These are phyloP conservation scores for Colletotrichum sidae DNA, from an alignment of 2,329 filamentous ascomycete species.

Conservation along the genomic window DNA sequence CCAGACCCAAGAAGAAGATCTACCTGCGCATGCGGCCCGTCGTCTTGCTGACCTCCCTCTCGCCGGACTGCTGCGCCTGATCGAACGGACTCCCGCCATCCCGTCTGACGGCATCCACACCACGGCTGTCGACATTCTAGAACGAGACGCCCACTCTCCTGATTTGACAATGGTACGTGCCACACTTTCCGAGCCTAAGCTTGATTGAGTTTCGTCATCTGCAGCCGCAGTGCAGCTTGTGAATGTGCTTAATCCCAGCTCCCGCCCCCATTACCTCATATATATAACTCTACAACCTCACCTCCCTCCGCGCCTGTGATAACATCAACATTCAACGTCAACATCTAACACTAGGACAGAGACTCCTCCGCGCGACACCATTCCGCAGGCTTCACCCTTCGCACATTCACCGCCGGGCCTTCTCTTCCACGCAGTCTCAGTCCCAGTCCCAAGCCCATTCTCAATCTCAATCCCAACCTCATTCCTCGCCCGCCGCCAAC, in stretches of 20 bases:
- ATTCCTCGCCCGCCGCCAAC: slow-evolving; percentile 3
- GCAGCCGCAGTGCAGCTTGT: background rate
- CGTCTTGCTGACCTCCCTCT: background rate
- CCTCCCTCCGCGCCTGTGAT: background rate
- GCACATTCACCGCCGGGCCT: slow-evolving; percentile 24
- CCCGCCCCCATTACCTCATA: slow-evolving; percentile 15
- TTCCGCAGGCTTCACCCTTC: slow-evolving; percentile 10
- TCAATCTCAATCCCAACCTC: slow-evolving; percentile 15
- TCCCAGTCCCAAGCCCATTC: slow-evolving; percentile 23
- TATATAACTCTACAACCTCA: slow-evolving; percentile 1
- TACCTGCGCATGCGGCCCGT: background rate
- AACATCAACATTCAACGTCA: no score
- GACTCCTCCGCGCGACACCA: slow-evolving; percentile 14
- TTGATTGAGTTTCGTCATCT: no score
- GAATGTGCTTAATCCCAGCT: slow-evolving; percentile 19
- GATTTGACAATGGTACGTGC: slow-evolving; percentile 33
- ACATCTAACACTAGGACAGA: background rate
- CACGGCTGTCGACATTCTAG: slow-evolving; percentile 6
- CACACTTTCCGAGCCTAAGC: background rate
- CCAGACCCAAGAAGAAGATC: no score
- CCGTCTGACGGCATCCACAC: slow-evolving; percentile 2
- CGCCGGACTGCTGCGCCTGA: background rate
- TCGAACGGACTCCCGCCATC: slow-evolving; percentile 7
- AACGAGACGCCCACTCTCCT: slow-evolving; percentile 13
- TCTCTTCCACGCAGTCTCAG: slow-evolving; percentile 26